phyloP scores from a whole-genome alignment of 2,329 filamentous ascomycete species.

The Fusarium heterosporum region DNA sequence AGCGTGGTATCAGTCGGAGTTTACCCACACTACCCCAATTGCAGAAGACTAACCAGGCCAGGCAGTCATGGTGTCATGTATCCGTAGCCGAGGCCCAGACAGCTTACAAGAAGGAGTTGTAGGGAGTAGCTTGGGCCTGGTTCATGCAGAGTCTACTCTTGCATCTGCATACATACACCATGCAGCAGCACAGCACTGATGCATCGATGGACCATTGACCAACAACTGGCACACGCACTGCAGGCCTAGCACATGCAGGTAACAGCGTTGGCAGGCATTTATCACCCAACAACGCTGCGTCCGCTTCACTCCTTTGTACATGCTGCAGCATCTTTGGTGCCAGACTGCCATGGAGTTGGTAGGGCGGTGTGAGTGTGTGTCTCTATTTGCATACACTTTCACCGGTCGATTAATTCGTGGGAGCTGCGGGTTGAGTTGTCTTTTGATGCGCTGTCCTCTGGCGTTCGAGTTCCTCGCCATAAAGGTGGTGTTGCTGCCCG shows the following conservation, averaged over 20 bases:
- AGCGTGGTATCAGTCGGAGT: constrained; percentile 26
- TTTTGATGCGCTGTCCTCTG: constrained; percentile 45
- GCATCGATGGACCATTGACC: constrained; percentile 39
- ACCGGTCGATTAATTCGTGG: constrained; percentile 38
- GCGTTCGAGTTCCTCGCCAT: constrained; percentile 38
- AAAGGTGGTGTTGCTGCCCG: constrained; percentile 46
- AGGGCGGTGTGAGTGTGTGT: constrained; percentile 45
- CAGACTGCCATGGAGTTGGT: constrained; percentile 5
- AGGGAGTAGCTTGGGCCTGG: constrained; percentile 39
- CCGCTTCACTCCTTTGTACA: constrained; percentile 44
- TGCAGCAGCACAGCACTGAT: constrained; percentile 44
- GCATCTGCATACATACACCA: constrained; percentile 36
- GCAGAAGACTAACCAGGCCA: constrained; percentile 19
- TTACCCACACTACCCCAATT: constrained; percentile 23
- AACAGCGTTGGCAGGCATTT: constrained; percentile 35
- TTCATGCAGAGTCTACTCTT: constrained; percentile 48
- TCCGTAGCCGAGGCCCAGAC: constrained; percentile 24
- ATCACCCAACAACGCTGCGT: constrained; percentile 44
- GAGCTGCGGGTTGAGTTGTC: constrained; percentile 48
- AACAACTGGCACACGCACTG: constrained; percentile 40
- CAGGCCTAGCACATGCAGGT: constrained; percentile 40
- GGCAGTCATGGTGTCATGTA: constrained; percentile 19
- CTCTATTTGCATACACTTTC: constrained; percentile 38
- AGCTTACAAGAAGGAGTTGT: constrained; percentile 31
- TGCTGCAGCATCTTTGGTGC: constrained; percentile 41